Evolutionary conservation across 1,284 basidiomycete species (phyloP), one percentile per base, ranked within the genome.

Genomic region (Phenoliferia sp.): DNA sequence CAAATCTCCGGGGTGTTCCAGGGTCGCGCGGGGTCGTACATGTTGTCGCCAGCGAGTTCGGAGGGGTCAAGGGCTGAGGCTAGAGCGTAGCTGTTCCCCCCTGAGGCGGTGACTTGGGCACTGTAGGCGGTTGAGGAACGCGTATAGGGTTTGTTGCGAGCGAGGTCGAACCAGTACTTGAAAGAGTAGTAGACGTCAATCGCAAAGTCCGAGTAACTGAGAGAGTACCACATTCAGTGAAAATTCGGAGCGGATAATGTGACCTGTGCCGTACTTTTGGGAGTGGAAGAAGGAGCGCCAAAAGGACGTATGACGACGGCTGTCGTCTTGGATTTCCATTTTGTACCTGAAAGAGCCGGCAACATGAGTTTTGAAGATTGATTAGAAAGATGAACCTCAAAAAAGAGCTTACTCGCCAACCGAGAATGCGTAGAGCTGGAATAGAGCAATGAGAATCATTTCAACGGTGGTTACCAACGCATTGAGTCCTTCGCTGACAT

Each of bases 401-500:
- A 32, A 17, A 3, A 17, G 3, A 3, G 33, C 54, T 35, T 34
- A 60, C 59, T 60, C 59, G 5, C 29, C 15, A 3, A 19, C 33
- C 10, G 59, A 32, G 59, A n/a, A 60, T 2, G 59, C 59, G n/a
- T 39, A 44, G 5, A 60, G 36, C 35, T 36, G 26, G 4, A 36
- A 39, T n/a, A 60, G 2, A 19, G 59, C 59, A 19, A 60, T 44
- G 17, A 60, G 31, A 19, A 60, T 31, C 59, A 60, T 60, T 39
- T 60, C 59, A 28, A 60, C 19, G 5, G 59, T 60, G 9, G 59
- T 60, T 17, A 31, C 34, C 4, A 60, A 31, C n/a, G 59, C 34
- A 70, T 87, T 90, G 52, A 94, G 78, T 0, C 92, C 92, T 69
- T 94, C 85, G 3, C 90, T 84, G 65, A 94, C 76, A 69, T 80